Evolutionary conservation across 176 grass and related monocot species (phyloP).

Genomic region (Hordeum marinum): DNA sequence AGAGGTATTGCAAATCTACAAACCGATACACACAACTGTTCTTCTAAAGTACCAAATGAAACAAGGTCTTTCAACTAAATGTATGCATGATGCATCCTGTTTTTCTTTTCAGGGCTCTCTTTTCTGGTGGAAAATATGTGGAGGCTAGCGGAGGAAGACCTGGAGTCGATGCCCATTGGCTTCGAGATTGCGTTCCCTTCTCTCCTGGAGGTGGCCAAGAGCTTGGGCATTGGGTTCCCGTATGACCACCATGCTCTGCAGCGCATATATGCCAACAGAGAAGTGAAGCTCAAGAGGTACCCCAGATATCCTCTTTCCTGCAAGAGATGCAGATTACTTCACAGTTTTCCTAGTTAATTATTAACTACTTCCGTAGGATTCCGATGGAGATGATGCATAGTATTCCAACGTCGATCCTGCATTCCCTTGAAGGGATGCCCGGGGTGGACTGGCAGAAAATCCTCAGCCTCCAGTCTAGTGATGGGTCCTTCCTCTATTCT

Average conservation of each 20-base stretch:
- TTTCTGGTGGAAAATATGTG: conserved; percentile 72
- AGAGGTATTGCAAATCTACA: conserved; percentile 34
- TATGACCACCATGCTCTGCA: conserved; percentile 55
- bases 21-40: background rate
- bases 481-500: conserved; percentile 76
- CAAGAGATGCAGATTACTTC: background rate
- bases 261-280: conserved; percentile 49
- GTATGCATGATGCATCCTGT: background rate
- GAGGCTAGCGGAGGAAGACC: conserved; percentile 64
- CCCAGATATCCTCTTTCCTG: background rate
- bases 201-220: conserved; percentile 59
- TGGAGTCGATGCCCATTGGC: conserved; percentile 79
- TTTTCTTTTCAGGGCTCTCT: conserved; percentile 33
- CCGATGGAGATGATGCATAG: conserved; percentile 77
- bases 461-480: conserved; percentile 53
- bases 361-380: conserved; percentile 46
- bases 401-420: conserved; percentile 78
- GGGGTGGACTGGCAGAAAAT: conserved; percentile 65
- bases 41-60: background rate
- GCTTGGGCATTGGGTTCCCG: conserved; percentile 48
- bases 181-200: conserved; percentile 96
- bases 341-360: background rate
- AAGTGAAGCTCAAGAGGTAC: conserved; percentile 72
- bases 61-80: background rate
- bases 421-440: conserved; percentile 79